Evolutionary conservation across 2,329 filamentous ascomycete genomes (phyloP), one percentile per base, ranked within the genome.

Genomic region (Trichothecium sympodiale): DNA sequence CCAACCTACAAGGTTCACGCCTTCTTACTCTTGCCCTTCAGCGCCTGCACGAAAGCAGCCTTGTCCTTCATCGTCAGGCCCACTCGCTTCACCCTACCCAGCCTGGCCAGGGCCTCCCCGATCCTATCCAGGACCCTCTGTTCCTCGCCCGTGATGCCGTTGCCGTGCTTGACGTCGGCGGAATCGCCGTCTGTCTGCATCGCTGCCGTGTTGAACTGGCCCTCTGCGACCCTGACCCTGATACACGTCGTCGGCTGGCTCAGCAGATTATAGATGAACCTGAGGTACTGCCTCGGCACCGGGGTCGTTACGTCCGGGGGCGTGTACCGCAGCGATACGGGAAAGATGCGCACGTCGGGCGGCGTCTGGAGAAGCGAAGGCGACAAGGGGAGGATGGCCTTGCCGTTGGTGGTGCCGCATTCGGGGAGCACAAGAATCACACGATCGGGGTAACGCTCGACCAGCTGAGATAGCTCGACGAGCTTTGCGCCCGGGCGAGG

Each of bases 381-480:
- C 41, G 82, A 85, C 37, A 94, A 75, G 2, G 86, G 83, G 10
- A 98, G 61, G 42, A 96, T 88, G 4, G 82, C 91, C 46, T 84
- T 80, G 42, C 89, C 89, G 53, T 98, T 98, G 31, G 86, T 94
- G 1, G 91, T 94, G 4, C 83, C 91, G 59, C 83, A 89, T 61
- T 98, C 91, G 10, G 91, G 89, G 55, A 96, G 95, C 2, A 94
- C 77, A 42, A 80, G 86, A 42, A 96, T 74, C 40, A 85, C 74
- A 31, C 86, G 77, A 38, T 74, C 69, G 0, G 86, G 86, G 53
- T 93, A 74, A 39, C 71, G 65, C 23, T 66, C 60, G 9, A 87
- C 54, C 4, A 96, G 68, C 2, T 71, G 65, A 16, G 66, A 62
- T 31, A 88, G 53, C 41, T 78, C 73, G 17, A 78, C 74, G 25